Conservation (phyloP, 371 early-diverging fungal genomes). For the Zopfochytrium polystomum region DNA sequence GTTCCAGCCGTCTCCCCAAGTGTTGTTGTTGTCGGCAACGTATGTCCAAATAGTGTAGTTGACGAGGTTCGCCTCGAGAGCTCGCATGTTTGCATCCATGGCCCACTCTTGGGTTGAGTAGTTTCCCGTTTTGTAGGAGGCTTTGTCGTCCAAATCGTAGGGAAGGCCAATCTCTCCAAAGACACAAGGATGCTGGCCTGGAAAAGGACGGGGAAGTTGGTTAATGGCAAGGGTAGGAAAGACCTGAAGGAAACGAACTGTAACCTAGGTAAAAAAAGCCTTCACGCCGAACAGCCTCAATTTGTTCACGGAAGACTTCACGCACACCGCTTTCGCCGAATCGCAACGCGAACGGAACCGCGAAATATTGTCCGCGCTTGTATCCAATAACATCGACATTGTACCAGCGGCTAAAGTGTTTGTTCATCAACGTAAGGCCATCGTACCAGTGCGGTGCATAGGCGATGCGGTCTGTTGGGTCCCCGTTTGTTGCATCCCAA, state of each 20-base stretch:
- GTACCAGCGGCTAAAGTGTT: background rate
- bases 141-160: slow-evolving; percentile 77
- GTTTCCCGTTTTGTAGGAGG: slow-evolving; percentile 69
- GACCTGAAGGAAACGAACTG: too few species aligned
- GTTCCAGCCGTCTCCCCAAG: slow-evolving; percentile 75
- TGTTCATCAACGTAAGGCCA: slow-evolving; percentile 68
- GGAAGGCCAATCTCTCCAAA: slow-evolving; percentile 85
- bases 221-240: slow-evolving; percentile 67
- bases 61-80: slow-evolving; percentile 72
- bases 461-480: slow-evolving; percentile 32
- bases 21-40: slow-evolving; percentile 72
- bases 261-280: too few species aligned
- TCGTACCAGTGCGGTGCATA: slow-evolving; percentile 88
- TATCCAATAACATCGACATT: background rate
- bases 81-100: slow-evolving; percentile 70
- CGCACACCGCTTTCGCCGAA: slow-evolving; percentile 62
- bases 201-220: slow-evolving; percentile 75
- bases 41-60: slow-evolving; percentile 85
- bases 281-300: too few species aligned
- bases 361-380: too few species aligned
- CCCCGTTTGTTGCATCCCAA: too few species aligned
- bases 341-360: slow-evolving; percentile 73
- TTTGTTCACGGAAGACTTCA: background rate
- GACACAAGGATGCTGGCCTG: slow-evolving; percentile 66
- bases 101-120: slow-evolving; percentile 66